These are phyloP conservation scores for Paraurostyla sp. DNA, from an alignment of 73 alveolate genomes.

Conservation along the genomic window DNA sequence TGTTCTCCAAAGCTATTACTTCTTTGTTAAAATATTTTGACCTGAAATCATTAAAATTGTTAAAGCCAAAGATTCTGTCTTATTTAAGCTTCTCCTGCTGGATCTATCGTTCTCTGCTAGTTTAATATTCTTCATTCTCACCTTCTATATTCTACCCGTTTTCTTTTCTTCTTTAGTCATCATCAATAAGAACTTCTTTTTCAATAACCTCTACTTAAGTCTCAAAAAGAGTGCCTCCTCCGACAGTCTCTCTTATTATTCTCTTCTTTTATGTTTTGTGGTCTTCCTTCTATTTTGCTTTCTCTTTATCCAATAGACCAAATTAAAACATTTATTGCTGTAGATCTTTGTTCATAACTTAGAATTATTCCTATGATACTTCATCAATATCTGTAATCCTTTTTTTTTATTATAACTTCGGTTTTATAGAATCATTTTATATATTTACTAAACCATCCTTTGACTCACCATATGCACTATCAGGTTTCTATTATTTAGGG, in stretches of 20 bases:
- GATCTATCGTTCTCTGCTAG: background rate
- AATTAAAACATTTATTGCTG: background rate
- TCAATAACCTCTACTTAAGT: conserved; percentile 43
- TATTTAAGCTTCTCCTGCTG: background rate
- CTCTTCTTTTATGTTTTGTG: background rate
- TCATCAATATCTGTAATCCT: background rate
- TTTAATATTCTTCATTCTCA: background rate
- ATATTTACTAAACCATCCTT: too few relatives aligned
- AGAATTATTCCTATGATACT: background rate
- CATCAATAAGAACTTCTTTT: background rate
- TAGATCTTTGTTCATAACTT: background rate
- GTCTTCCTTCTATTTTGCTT: background rate
- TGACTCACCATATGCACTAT: too few relatives aligned
- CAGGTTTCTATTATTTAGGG: too few relatives aligned
- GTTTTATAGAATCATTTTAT: background rate
- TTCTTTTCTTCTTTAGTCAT: background rate
- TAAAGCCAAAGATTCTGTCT: conserved; percentile 50
- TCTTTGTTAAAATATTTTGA: conserved; percentile 4
- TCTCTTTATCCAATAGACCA: too few relatives aligned
- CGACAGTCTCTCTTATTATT: conserved; percentile 41
- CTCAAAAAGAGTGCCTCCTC: conserved; percentile 45
- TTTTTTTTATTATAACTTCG: background rate
- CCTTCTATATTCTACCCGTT: background rate
- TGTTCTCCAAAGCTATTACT: background rate
- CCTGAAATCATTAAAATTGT: conserved; percentile 22